phyloP scores from a whole-genome alignment of 176 grass and related monocot species.

The Triticum turgidum region DNA sequence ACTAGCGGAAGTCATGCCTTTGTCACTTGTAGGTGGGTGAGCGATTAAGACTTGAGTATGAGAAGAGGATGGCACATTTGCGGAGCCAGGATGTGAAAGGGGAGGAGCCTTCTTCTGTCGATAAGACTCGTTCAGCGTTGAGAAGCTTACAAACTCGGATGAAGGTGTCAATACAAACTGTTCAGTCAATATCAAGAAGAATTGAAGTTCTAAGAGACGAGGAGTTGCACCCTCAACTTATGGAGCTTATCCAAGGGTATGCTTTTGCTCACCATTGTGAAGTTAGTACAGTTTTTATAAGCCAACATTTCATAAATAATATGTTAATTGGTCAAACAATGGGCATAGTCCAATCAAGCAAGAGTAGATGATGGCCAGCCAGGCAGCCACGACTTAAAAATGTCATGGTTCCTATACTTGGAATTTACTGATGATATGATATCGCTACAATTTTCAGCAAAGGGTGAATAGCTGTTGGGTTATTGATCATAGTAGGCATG shows the following conservation, averaged over 20 bases:
- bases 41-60: slow-evolving; percentile 77
- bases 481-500: not conserved
- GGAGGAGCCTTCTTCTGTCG: slow-evolving; percentile 64
- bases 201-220: slow-evolving; percentile 83
- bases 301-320: slow-evolving; percentile 4
- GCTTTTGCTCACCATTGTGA: slow-evolving; percentile 11
- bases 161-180: slow-evolving; percentile 88
- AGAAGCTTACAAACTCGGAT: slow-evolving; percentile 71
- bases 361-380: not conserved
- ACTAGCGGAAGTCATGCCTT: slow-evolving; percentile 1
- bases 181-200: slow-evolving; percentile 85
- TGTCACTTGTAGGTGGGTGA: slow-evolving; percentile 66
- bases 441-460: not conserved
- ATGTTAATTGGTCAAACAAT: slow-evolving; percentile 18
- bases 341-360: not conserved
- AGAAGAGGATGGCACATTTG: slow-evolving; percentile 78
- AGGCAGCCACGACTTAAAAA: not conserved
- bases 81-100: slow-evolving; percentile 71
- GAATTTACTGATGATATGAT: not conserved
- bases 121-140: slow-evolving; percentile 63
- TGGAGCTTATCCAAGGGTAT: slow-evolving; percentile 89
- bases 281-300: not conserved
- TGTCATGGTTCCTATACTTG: not conserved
- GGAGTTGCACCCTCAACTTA: slow-evolving; percentile 78
- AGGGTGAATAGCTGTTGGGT: slow-evolving; percentile 3